These are phyloP conservation scores for Boletales sp. DNA, from an alignment of 768 basidiomycete genomes.

Conservation along the genomic window DNA sequence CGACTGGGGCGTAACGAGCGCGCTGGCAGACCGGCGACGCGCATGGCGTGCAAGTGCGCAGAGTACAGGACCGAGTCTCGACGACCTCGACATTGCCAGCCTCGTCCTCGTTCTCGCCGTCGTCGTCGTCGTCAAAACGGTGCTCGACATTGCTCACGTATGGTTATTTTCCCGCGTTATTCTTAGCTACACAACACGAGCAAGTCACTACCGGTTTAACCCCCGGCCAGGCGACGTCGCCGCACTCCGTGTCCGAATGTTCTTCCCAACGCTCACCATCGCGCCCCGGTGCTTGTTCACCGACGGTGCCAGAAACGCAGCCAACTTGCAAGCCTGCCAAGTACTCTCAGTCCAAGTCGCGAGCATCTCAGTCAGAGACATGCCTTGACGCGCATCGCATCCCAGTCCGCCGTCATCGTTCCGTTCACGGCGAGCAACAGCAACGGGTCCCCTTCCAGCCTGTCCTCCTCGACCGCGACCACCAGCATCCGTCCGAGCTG, in stretches of 20 bases:
- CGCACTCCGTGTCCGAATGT: slow-evolving; percentile 25
- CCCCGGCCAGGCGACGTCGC: slow-evolving; percentile 29
- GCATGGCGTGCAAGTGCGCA: slow-evolving; percentile 11
- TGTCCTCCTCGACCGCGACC: slow-evolving; percentile 51
- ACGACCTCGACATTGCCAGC: slow-evolving; percentile 16
- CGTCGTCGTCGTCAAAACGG: slow-evolving; percentile 14
- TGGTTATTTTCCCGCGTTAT: no score
- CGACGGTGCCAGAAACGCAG: slow-evolving; percentile 31
- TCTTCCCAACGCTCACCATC: slow-evolving; percentile 22
- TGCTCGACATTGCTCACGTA: no score
- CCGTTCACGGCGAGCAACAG: slow-evolving; percentile 71
- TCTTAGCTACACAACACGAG: not conserved
- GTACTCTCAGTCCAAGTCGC: not conserved
- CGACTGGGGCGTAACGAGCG: slow-evolving; percentile 33
- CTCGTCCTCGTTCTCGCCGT: slow-evolving; percentile 15
- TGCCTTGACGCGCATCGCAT: slow-evolving; percentile 61
- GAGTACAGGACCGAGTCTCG: not conserved
- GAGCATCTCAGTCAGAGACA: slow-evolving; percentile 7
- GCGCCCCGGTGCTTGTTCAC: slow-evolving; percentile 35
- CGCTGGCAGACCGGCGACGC: slow-evolving; percentile 39
- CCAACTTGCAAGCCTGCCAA: slow-evolving; percentile 30
- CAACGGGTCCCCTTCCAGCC: slow-evolving; percentile 40
- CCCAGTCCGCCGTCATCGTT: slow-evolving; percentile 60
- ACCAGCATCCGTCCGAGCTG: slow-evolving; percentile 74
- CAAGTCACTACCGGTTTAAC: slow-evolving; percentile 2